Percentiles rank a stretch among this genome's conserved stretches.
These are phyloP conservation scores for Coprinopsis marcescibilis DNA, from an alignment of 768 basidiomycete genomes.

Conservation along the genomic window DNA sequence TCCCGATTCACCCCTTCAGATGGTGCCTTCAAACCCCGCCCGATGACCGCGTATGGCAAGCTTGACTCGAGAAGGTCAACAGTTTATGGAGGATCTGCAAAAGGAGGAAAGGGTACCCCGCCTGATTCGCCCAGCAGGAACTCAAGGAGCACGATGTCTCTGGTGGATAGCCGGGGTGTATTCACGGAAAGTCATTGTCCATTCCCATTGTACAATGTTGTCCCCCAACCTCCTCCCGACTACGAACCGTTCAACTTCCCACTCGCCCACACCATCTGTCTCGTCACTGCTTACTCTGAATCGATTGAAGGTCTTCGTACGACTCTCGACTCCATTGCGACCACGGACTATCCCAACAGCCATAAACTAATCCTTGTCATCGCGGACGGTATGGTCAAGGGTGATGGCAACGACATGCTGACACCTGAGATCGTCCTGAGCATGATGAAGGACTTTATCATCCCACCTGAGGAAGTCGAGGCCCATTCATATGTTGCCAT, in stretches of 20 bases:
- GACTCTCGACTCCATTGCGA: constrained; percentile 96
- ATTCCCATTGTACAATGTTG: constrained; percentile 86
- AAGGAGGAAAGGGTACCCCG: constrained; percentile 50
- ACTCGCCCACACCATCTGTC: constrained; percentile 86
- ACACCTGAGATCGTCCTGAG: constrained; percentile 91
- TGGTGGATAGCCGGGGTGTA: constrained; percentile 43
- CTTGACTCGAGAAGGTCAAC: constrained; percentile 62
- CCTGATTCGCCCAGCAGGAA: constrained; percentile 68
- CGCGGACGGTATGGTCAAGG: constrained; percentile 98
- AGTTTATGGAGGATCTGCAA: constrained; percentile 42
- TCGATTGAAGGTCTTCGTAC: constrained; percentile 94
- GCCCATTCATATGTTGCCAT: constrained; percentile 96
- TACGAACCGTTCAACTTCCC: constrained; percentile 97
- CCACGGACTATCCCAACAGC: constrained; percentile 97
- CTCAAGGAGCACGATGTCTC: constrained; percentile 79
- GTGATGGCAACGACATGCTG: constrained; percentile 80
- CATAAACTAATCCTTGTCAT: constrained; percentile 96
- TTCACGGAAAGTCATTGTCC: constrained; percentile 76
- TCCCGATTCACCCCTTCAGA: constrained; percentile 77
- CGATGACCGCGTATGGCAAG: constrained; percentile 61
- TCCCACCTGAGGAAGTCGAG: constrained; percentile 78
- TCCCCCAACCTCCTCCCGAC: constrained; percentile 87
- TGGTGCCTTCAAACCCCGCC: constrained; percentile 49
- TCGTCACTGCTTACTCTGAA: constrained; percentile 98
- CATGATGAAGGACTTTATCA: constrained; percentile 97